Conservation (phyloP, 1,284 basidiomycete species). For the Cryptococcus sp. region DNA sequence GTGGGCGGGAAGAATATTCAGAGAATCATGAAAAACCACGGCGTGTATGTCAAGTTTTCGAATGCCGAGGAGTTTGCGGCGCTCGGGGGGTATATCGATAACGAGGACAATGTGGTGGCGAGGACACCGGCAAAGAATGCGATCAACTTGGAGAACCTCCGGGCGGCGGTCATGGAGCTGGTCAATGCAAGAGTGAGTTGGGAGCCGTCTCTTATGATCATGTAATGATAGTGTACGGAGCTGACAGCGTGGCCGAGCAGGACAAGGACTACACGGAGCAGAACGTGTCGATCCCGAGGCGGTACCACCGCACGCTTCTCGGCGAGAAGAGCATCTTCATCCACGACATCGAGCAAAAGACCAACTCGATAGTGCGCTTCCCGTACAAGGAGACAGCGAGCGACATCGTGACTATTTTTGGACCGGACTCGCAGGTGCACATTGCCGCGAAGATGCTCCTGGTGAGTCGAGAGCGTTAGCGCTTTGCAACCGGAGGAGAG, state of each 20-base stretch:
- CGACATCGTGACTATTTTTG: slow-evolving; percentile 76
- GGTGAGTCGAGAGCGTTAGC: slow-evolving; percentile 15
- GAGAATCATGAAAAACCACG: slow-evolving; percentile 99
- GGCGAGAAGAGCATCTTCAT: slow-evolving; percentile 97
- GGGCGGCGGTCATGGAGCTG: slow-evolving; percentile 95
- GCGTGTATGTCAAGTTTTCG: slow-evolving; percentile 98
- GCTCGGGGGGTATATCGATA: slow-evolving; percentile 91
- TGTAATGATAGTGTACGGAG: neutral
- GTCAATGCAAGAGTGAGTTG: slow-evolving; percentile 82
- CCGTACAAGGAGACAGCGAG: slow-evolving; percentile 93
- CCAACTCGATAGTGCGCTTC: slow-evolving; percentile 89
- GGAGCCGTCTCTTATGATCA: neutral
- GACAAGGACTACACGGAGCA: slow-evolving; percentile 97
- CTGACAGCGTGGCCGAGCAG: slow-evolving; percentile 53
- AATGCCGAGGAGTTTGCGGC: slow-evolving; percentile 97
- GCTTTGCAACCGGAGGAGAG: neutral
- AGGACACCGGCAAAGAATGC: slow-evolving; percentile 97
- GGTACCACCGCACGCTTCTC: slow-evolving; percentile 89
- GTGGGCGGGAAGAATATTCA: slow-evolving; percentile 98
- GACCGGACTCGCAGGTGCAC: slow-evolving; percentile 93
- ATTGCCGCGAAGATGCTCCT: slow-evolving; percentile 94
- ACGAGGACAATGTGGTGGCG: slow-evolving; percentile 97
- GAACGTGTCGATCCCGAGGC: slow-evolving; percentile 84
- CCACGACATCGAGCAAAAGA: slow-evolving; percentile 94
- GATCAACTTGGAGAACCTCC: slow-evolving; percentile 89